Evolutionary conservation across 2,329 filamentous ascomycete species (phyloP), one percentile per base, ranked within the genome.

Genomic region (Pyrenophora tritici-repentis): DNA sequence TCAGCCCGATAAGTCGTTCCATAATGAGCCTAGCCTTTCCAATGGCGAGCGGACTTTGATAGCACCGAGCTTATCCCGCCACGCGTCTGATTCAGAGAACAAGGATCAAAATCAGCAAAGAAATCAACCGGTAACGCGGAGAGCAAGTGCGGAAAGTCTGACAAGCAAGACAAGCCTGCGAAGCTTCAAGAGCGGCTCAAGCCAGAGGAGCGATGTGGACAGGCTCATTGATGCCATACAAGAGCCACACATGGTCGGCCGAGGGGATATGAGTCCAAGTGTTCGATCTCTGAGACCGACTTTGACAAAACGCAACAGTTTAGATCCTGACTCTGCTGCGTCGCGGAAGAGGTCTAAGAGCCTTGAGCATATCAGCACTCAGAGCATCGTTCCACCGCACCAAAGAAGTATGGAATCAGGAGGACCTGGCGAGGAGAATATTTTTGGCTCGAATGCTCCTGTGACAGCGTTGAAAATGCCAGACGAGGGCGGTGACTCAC

Each of bases 151-250:
- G 2, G 77, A 78, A 2, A 80, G 78, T 55, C 48, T 76, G n/a
- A 73, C 58, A 2, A 87, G 85, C 56, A 80, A 75, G 13, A 75
- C 68, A 33, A 72, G 85, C 56, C 66, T 72, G 12, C 73, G 70
- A 37, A 86, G 77, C 51, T 66, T 75, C 22, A 74, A 70, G 51
- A 86, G 76, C 46, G 57, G 71, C 1, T 73, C 70, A 10, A 80
- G 83, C 59, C 74, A 66, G 32, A 79, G 76, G 61, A 86, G 83
- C 60, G 86, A 90, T 59, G 85, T 87, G 0, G 87, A 90, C 53
- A 78, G 87, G 22, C 75, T 91, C 10, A 90, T 90, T 18, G 83
- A 89, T 64, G 87, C 87, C 2, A 88, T 91, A 2, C 83, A 86
- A 61, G 85, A 83, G 9, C 82, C 87, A 0, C 71, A 78, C 36